Evolutionary conservation across 805 yeast genomes (phyloP), one percentile per base, ranked within the genome.

Genomic region (Pichia cephalocereana): DNA sequence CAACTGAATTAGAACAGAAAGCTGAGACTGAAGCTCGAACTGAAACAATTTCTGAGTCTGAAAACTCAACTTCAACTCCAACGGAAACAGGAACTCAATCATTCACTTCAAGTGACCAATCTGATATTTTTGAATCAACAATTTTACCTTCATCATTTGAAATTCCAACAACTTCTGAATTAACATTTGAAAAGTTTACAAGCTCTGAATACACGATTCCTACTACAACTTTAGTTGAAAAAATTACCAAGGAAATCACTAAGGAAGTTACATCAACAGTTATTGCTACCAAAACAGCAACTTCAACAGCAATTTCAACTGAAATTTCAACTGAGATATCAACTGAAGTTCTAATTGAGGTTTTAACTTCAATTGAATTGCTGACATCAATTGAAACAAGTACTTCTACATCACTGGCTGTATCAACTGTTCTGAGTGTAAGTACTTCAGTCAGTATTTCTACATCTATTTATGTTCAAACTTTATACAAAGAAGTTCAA

Each of bases 261-360:
- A 51, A 44, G 32, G 57, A 51, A 40, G n/a, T 50, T 12, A 51
- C 50, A 4, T 41, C 46, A 9, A 34, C 37, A 15, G 28, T 36
- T 32, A 38, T 50, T 7, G 30, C 42, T 18, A 17, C 42, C 7
- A 23, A 23, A 9, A 34, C 37, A 15, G 28, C 30, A 28, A 38
- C 47, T 7, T 23, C 41, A 11, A 54, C 54, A 6, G 36, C 41
- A 19, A 23, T 23, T 23, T 23, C 26, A 23, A 23, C 26, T 23
- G 26, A 23, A 23, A 23, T 23, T 5, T 23, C 26, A 4, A 51
- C 54, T n/a, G 47, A 46, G 17, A 42, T 44, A 27, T 40, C 39
- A 14, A 46, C 43, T 30, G 39, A 52, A 5, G 48, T 47, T 23
- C 48, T 48, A 34, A 48, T 49, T 4, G 48, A 47, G n/a, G 40